Conservation (phyloP, 192 early-diverging fungal species). For the Entomortierella beljakovae region DNA sequence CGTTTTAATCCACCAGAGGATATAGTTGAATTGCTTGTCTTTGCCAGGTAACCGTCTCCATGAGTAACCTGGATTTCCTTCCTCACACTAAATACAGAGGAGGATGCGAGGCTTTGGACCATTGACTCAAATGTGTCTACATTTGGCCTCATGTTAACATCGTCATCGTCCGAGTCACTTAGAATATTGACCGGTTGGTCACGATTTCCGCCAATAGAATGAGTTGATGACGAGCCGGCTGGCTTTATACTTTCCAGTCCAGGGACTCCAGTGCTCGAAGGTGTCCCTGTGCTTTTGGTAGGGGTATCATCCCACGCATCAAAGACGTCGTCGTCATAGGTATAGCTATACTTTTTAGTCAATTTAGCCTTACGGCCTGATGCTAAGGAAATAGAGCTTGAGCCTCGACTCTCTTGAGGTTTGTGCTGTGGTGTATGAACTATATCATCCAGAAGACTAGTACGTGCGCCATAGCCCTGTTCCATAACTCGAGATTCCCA, state of each 20-base stretch:
- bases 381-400: background rate
- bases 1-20: too few species aligned
- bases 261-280: background rate
- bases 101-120: too few species aligned
- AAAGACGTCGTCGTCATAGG: background rate
- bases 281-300: background rate
- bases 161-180: slow-evolving; percentile 6
- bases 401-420: background rate
- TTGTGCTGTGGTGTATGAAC: background rate
- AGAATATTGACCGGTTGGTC: slow-evolving; percentile 10
- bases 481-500: background rate
- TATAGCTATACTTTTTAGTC: background rate
- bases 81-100: too few species aligned
- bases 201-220: background rate
- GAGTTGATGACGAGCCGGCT: background rate
- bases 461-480: background rate
- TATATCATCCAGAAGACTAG: background rate
- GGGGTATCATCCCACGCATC: background rate
- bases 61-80: too few species aligned
- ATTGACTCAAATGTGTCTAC: too few species aligned
- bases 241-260: background rate
- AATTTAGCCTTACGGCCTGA: background rate
- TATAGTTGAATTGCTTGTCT: too few species aligned
- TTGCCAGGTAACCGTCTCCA: too few species aligned
- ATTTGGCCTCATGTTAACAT: background rate